Evolutionary conservation across 2,329 filamentous ascomycete species (phyloP).

Genomic region (Daldinia sp.): DNA sequence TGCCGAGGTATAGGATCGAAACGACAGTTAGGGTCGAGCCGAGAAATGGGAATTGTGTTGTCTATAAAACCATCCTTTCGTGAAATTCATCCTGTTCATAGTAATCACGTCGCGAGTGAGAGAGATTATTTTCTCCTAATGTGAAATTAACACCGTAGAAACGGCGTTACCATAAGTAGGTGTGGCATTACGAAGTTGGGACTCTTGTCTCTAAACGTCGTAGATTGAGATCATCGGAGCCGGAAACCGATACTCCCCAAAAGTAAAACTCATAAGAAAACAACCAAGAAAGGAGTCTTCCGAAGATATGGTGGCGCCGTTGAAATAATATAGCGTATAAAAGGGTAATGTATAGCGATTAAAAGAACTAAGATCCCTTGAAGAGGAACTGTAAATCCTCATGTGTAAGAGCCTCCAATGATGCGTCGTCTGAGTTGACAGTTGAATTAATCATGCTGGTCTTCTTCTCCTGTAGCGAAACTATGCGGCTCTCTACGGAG

Average conservation of each 20-base stretch:
- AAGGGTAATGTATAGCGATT: background rate
- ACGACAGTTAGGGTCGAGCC: background rate
- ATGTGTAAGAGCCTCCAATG: constrained; percentile 88
- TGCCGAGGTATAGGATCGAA: background rate
- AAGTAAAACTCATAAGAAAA: background rate
- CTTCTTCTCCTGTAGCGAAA: constrained; percentile 97
- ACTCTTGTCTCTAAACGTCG: background rate
- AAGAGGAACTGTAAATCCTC: constrained; percentile 98
- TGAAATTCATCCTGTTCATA: background rate
- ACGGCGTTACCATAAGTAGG: background rate
- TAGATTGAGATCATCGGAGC: background rate
- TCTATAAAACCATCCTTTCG: background rate
- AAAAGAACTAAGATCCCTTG: constrained; percentile 64
- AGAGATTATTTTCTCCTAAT: background rate
- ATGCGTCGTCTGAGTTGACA: constrained; percentile 89
- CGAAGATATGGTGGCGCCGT: background rate
- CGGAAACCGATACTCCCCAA: background rate
- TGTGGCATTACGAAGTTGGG: background rate
- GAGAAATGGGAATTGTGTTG: background rate
- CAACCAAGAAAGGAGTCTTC: background rate
- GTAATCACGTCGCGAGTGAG: background rate
- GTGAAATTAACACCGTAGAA: background rate
- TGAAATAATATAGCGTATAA: background rate
- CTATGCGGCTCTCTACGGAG: constrained; percentile 94
- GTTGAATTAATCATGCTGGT: constrained; percentile 97